Conservation (phyloP, 257 asterid species). For the Nicotiana sylvestris region DNA sequence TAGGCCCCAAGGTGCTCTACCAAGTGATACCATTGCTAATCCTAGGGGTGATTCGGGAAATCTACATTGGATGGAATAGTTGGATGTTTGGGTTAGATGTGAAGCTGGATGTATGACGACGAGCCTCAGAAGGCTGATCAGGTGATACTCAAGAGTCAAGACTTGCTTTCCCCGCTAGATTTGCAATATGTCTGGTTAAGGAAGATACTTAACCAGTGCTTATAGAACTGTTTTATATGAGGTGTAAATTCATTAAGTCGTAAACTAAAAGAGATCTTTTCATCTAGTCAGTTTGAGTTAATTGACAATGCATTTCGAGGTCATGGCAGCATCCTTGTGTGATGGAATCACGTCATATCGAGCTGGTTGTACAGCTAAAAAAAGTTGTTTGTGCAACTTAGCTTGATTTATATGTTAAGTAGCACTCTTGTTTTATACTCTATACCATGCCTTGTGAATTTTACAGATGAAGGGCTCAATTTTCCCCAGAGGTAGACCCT, state of each 20-base stretch:
- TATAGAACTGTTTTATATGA: neutral
- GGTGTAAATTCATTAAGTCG: neutral
- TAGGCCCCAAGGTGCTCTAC: no score
- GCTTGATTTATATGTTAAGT: no score
- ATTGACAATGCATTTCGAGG: neutral
- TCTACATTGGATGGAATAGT: no score
- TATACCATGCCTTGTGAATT: no score
- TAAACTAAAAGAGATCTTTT: neutral
- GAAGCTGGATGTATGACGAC: neutral
- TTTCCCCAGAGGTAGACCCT: no score
- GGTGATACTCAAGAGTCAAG: neutral
- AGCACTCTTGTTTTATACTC: no score
- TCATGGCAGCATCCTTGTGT: neutral
- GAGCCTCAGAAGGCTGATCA: neutral
- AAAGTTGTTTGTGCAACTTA: no score
- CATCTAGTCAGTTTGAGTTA: neutral
- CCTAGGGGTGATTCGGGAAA: no score
- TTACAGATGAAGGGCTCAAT: no score
- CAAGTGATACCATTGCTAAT: no score
- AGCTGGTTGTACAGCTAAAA: neutral
- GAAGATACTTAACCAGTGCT: neutral
- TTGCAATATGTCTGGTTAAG: neutral
- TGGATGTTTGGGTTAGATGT: neutral
- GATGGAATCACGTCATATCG: neutral
- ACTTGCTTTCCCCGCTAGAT: neutral